Base-by-base conservation (phyloP, 2,329 filamentous ascomycete genomes). In the Colletotrichum neosansevieriae region DNA sequence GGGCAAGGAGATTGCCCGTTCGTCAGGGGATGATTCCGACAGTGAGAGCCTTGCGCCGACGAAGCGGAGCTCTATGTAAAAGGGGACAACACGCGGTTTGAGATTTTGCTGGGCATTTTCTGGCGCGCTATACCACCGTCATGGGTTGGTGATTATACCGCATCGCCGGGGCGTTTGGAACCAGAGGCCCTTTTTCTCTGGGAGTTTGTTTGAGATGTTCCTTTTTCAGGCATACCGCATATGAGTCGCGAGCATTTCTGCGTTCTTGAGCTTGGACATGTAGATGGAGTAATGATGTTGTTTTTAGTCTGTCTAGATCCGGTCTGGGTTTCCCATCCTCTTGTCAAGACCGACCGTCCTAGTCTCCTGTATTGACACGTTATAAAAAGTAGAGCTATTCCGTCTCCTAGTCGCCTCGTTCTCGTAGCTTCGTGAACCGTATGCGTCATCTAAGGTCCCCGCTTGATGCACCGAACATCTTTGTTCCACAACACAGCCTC, bases 1-100 rank as follows among this genome's bases (percentile, higher is more conserved):
- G 72, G 85, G 82, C 1, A 87, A 86, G 72, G 81, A 81, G 58
- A 75, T 82, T 11, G 76, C 75, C 11, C 78, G 77, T 36, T 78
- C 78, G 44, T 78, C 76, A 12, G 62, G 44, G 4, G 71, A 72
- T 12, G 77, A 78, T 36, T 75, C 68, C 15, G 75, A 75, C 34
- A 75, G 75, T 15, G 74, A 71, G 49, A 66, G 74, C 19, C 71
- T 60, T 40, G 62, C 40, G 15, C 65, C 74, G 21, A 75, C 73
- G 67, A 80, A 75, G 68, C 81, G 81, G 47, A 83, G 81, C 71
- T 86, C 84, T 19, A 75, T 83, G 64, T 86, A 70, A 63, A 61
- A 62, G 54, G 58, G 44, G 58, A 60, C 29, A 47, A 53, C 6
- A 64, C 42, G 60, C 57, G 54, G 56, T 65, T 60, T 59, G 63